phyloP scores from a whole-genome alignment of 148 eudicot genomes.

The Vaccinium corymbosum region DNA sequence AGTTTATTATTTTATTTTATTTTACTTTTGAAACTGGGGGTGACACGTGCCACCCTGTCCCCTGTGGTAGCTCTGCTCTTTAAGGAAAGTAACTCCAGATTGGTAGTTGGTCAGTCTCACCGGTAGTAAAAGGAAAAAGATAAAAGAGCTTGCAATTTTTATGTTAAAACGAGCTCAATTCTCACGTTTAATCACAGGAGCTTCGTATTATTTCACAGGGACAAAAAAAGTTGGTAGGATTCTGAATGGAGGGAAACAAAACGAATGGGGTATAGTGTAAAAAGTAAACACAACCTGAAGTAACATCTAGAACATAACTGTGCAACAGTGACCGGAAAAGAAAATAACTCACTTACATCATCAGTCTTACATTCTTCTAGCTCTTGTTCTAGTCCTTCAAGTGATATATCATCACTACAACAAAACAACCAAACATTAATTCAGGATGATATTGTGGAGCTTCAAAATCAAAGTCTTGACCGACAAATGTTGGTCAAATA shows the following conservation, averaged over 20 bases:
- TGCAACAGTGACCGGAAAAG: neutral
- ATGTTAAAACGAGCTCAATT: neutral
- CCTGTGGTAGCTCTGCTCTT: neutral
- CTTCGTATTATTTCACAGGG: neutral
- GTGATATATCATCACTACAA: slow-evolving; percentile 77
- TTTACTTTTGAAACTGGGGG: neutral
- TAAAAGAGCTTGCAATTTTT: neutral
- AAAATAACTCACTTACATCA: slow-evolving; percentile 49
- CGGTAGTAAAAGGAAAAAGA: neutral
- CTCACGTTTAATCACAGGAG: neutral
- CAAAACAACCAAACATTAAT: slow-evolving; percentile 10
- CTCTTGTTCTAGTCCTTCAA: slow-evolving; percentile 93
- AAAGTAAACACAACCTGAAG: neutral
- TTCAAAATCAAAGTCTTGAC: neutral
- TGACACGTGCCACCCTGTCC: neutral
- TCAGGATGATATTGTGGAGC: slow-evolving; percentile 10
- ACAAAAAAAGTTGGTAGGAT: neutral
- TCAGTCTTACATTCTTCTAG: slow-evolving; percentile 86
- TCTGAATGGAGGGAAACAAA: neutral
- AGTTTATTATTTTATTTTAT: neutral
- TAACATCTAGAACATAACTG: neutral
- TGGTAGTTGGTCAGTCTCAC: neutral
- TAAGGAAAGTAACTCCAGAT: neutral
- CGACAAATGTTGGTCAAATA: neutral
- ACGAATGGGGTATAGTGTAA: neutral